These are phyloP conservation scores for Diaporthe humulicola DNA, from an alignment of 2,329 filamentous ascomycete genomes.

Conservation along the genomic window DNA sequence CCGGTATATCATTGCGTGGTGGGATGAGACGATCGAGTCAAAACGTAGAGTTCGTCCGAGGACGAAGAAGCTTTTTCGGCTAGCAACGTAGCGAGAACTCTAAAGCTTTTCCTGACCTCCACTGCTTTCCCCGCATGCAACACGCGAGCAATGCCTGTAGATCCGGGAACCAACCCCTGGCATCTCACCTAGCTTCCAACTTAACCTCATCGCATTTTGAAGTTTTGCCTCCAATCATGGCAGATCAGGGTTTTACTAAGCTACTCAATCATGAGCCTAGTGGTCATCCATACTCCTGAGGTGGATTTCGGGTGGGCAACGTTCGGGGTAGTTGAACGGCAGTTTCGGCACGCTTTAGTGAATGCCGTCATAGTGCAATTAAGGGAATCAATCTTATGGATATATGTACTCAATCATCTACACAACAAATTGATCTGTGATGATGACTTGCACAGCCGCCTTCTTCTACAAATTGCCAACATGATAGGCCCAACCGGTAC, in stretches of 20 bases:
- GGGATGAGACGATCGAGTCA: conserved; percentile 4
- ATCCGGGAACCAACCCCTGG: conserved; percentile 8
- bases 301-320: not conserved
- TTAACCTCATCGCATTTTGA: not conserved
- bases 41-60: not conserved
- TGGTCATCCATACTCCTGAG: not conserved
- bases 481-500: conserved; percentile 14
- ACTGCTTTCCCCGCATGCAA: conserved; percentile 2
- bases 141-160: not conserved
- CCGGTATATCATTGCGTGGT: not conserved
- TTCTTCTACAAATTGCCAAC: not conserved
- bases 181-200: not conserved
- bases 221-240: conserved; percentile 40
- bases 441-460: too few relatives aligned
- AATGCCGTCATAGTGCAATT: conserved; percentile 9
- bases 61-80: conserved; percentile 14
- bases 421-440: not conserved
- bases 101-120: conserved; percentile 19
- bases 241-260: not conserved
- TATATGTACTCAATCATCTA: not conserved
- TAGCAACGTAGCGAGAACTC: conserved; percentile 23
- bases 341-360: not conserved
- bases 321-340: not conserved
- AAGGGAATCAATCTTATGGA: not conserved
- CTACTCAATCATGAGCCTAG: not conserved